phyloP scores from a whole-genome alignment of 2,329 filamentous ascomycete species.

The Neobulgaria alba region DNA sequence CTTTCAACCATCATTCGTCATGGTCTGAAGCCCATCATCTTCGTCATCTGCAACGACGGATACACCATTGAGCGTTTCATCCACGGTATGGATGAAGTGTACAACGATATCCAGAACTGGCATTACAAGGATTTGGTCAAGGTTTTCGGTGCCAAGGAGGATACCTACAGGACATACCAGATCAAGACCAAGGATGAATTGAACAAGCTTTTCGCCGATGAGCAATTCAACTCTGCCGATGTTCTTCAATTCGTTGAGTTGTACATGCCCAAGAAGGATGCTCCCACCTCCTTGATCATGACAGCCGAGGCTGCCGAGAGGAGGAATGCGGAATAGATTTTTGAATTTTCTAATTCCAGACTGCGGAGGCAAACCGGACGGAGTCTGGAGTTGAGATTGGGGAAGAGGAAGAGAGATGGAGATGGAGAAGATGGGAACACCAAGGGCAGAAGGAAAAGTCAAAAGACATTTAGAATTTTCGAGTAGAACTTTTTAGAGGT shows the following conservation, averaged over 20 bases:
- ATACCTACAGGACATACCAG: constrained; percentile 52
- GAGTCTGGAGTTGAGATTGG: no score
- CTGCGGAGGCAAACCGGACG: no score
- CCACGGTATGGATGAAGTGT: constrained; percentile 68
- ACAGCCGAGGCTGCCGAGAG: constrained; percentile 64
- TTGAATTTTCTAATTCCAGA: no score
- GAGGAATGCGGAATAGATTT: constrained; percentile 48
- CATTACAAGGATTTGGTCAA: constrained; percentile 59
- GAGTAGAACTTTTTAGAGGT: no score
- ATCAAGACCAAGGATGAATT: constrained; percentile 64
- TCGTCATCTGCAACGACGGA: constrained; percentile 80
- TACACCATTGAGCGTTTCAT: constrained; percentile 87
- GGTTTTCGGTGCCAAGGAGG: constrained; percentile 55
- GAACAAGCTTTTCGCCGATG: constrained; percentile 53
- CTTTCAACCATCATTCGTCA: constrained; percentile 75
- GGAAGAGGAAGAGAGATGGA: no score
- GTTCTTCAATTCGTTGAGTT: constrained; percentile 68
- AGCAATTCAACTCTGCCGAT: constrained; percentile 50
- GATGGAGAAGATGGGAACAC: no score
- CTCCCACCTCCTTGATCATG: constrained; percentile 58
- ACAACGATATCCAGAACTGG: constrained; percentile 78
- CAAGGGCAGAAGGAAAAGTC: no score
- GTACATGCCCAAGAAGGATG: constrained; percentile 72
- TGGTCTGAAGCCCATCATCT: constrained; percentile 67
- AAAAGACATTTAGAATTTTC: no score